Percentiles rank a stretch among this genome's conserved stretches.
Conservation (phyloP, 805 yeast genomes). For the Alloascoidea hylecoeti region DNA sequence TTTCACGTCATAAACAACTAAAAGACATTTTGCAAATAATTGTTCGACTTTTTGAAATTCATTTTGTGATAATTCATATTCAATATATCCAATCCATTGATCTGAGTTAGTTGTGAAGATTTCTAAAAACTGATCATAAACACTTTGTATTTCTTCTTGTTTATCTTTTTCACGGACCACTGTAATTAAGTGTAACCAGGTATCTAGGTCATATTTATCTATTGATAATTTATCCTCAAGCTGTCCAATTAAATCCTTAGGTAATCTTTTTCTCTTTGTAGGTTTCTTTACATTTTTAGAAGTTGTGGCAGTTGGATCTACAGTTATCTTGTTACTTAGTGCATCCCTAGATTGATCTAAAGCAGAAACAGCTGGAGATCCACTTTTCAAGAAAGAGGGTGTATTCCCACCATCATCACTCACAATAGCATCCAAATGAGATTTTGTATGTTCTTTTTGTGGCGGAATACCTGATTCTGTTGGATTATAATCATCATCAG, state of each 20-base stretch:
- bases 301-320: neutral
- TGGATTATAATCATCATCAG: neutral
- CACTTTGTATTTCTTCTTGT: slow-evolving; percentile 40
- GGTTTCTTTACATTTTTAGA: slow-evolving; percentile 2
- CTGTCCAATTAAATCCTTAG: slow-evolving; percentile 40
- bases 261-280: slow-evolving; percentile 14
- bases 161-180: slow-evolving; percentile 36
- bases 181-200: slow-evolving; percentile 44
- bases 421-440: neutral
- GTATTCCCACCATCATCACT: slow-evolving; percentile 1
- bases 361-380: neutral
- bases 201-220: slow-evolving; percentile 35
- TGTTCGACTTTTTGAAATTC: slow-evolving; percentile 55
- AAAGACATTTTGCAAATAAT: slow-evolving; percentile 50
- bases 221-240: slow-evolving; percentile 38
- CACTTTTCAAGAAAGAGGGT: slow-evolving; percentile 1
- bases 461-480: neutral
- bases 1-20: slow-evolving; percentile 45
- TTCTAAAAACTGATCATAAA: slow-evolving; percentile 44
- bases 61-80: slow-evolving; percentile 45
- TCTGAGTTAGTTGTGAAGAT: slow-evolving; percentile 56
- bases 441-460: neutral
- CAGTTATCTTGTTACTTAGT: neutral
- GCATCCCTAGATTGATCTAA: neutral
- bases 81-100: slow-evolving; percentile 66